Evolutionary conservation across 2,329 filamentous ascomycete species (phyloP), one percentile per base, ranked within the genome.

Genomic region (Phoma sp.): DNA sequence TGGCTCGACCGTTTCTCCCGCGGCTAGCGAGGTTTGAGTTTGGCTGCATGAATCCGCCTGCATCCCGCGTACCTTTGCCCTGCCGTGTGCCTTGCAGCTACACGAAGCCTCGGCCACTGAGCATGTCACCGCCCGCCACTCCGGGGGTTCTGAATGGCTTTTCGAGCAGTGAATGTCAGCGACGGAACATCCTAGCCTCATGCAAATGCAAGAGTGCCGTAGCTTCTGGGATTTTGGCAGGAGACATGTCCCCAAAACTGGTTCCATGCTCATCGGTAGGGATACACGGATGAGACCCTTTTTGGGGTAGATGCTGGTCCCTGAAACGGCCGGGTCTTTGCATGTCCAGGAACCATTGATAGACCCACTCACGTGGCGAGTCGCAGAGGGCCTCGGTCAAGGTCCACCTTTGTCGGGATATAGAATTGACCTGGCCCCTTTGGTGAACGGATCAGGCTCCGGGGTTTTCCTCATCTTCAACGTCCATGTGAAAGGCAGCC

Each of bases 301-400:
- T 53, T 49, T 47, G 42, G 45, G 47, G 57, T 53, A 46, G 52
- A 51, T 34, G 32, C 36, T 30, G 51, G 46, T 47, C 53, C 50
- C 49, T 67, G 59, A 67, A 67, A 67, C 62, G 56, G 54, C 54
- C 53, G 49, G 53, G 47, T 57, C 53, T 21, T 21, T 34, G 54
- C 57, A 51, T 51, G 48, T 47, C 50, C 53, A 57, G 50, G 43
- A 57, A 49, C 45, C 42, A 50, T 45, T 50, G 47, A 46, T 32
- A 42, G 61, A 57, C 56, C 63, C 63, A 64, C 61, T 58, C 54
- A 57, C 60, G 58, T 65, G 64, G 64, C 62, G 40, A 50, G 38
- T 40, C 18, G 33, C 50, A 50, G 39, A 48, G 40, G 42, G 52
- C 53, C 51, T 32, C 45, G 54, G 38, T 56, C 55, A 55, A 54